Evolutionary conservation across 257 asterid species (phyloP), one percentile per base, ranked within the genome.

Genomic region (Salvia rosmarinus): DNA sequence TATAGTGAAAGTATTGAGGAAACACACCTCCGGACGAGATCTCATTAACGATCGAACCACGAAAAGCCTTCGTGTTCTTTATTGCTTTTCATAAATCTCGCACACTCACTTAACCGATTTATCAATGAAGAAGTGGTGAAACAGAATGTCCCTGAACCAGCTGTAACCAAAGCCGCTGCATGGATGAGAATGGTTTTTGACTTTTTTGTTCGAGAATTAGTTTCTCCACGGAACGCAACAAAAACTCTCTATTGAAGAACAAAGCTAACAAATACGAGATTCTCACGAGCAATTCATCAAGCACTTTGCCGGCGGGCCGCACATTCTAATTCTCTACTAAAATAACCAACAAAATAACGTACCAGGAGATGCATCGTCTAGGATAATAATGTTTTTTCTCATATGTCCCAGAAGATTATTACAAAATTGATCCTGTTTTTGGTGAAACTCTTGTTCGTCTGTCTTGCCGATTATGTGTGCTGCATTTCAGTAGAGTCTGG

Each of bases 311-410:
- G 14, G 17, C 73, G 55, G 6, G 10, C 58, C 20, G 21, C 63
- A 14, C 17, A 60, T 37, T 32, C 46, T 14, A 60, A 64, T 14
- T 67, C 7, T 54, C 14, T 0, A 21, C 9, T 11, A 8, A n/a
- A 32, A 6, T 8, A 2, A 44, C 43, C 37, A 11, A 49, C n/a
- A 14, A 43, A 64, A 44, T 13, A 1, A 19, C 72, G 6, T 69
- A 82, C 86, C 80, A 82, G 6, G 69, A 79, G 64, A 50, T 66
- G 77, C 58, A 72, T 72, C 85, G 72, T 78, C 57, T 30, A n/a
- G n/a, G n/a, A n/a, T n/a, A n/a, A 9, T 11, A 39, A 57, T 46
- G 21, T 2, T 30, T 7, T 12, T 9, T 0, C 20, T 16, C n/a
- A 40, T 30, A 25, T 62, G 49, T 43, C 39, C 6, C 11, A 37